A percentile compares a stretch with the other conserved stretches of the same genome.
phyloP scores from a whole-genome alignment of 2,329 filamentous ascomycete species.

The Rugonectria rugulosa region DNA sequence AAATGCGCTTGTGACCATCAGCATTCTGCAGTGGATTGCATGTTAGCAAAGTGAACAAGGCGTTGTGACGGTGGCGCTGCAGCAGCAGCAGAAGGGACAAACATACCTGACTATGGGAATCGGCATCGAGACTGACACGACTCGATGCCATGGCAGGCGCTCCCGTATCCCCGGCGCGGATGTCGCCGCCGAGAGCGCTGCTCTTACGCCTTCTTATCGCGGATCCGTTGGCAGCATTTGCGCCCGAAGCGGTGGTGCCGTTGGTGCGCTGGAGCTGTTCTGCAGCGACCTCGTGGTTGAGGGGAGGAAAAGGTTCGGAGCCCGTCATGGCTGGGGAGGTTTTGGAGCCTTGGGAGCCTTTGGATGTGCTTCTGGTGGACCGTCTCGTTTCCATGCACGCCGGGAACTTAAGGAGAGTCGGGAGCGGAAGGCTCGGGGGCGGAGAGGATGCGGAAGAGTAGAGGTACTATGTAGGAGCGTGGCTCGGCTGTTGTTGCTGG shows the following conservation, averaged over 20 bases:
- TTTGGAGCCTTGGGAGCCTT: too few relatives aligned
- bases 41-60: constrained; percentile 21
- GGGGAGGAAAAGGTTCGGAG: constrained; percentile 63
- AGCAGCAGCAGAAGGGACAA: too few relatives aligned
- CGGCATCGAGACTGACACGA: constrained; percentile 52
- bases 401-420: neutral
- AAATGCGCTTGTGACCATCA: constrained; percentile 51
- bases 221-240: constrained; percentile 43
- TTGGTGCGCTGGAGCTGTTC: constrained; percentile 56
- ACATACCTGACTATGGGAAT: constrained; percentile 30
- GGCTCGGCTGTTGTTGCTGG: neutral
- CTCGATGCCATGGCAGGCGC: constrained; percentile 63
- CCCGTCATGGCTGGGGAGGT: constrained; percentile 50
- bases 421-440: neutral
- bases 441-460: neutral
- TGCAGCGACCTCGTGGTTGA: constrained; percentile 53
- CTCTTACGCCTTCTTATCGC: constrained; percentile 63
- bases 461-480: neutral
- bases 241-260: constrained; percentile 26
- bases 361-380: constrained; percentile 5
- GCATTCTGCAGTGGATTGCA: constrained; percentile 26
- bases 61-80: neutral
- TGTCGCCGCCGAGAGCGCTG: constrained; percentile 60
- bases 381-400: constrained; percentile 12
- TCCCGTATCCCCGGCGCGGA: constrained; percentile 63